Evolutionary conservation across 371 early-diverging fungal genomes (phyloP).

Genomic region (Mucor circinelloides): DNA sequence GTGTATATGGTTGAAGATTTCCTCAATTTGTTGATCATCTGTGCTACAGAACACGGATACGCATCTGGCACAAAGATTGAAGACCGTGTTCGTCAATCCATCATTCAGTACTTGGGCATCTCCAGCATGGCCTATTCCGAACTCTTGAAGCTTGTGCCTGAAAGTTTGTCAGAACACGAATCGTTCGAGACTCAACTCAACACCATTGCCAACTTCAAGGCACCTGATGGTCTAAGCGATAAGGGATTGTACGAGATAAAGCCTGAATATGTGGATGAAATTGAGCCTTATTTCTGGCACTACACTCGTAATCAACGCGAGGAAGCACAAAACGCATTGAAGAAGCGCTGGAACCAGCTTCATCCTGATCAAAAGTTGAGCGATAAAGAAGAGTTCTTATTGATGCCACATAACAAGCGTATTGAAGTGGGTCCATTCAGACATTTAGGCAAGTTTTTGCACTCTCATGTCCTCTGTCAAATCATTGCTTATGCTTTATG

Average conservation of each 20-base stretch:
- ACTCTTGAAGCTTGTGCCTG: slow-evolving; percentile 80
- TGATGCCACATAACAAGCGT: slow-evolving; percentile 60
- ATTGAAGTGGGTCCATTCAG: slow-evolving; percentile 75
- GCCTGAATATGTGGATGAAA: slow-evolving; percentile 78
- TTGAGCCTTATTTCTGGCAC: slow-evolving; percentile 93
- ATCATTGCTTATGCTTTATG: slow-evolving; percentile 79
- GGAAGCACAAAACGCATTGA: slow-evolving; percentile 77
- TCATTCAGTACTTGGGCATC: slow-evolving; percentile 82
- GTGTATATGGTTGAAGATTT: slow-evolving; percentile 85
- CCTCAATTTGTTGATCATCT: slow-evolving; percentile 78
- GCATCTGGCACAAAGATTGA: slow-evolving; percentile 67
- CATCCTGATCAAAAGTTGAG: slow-evolving; percentile 20
- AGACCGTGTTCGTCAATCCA: slow-evolving; percentile 80
- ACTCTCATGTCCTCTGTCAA: slow-evolving; percentile 69
- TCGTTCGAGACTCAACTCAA: slow-evolving; percentile 78
- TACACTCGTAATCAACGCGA: slow-evolving; percentile 90
- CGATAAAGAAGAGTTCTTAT: slow-evolving; percentile 46
- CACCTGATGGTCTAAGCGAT: slow-evolving; percentile 82
- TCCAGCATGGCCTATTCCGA: slow-evolving; percentile 83
- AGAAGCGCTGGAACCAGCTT: slow-evolving; percentile 31
- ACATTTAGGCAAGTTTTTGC: slow-evolving; percentile 69
- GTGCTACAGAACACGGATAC: slow-evolving; percentile 81
- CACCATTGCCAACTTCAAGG: slow-evolving; percentile 77
- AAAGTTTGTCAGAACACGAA: slow-evolving; percentile 74
- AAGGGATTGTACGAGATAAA: slow-evolving; percentile 88